These are phyloP conservation scores for Russula earlei DNA, from an alignment of 768 basidiomycete genomes.

Conservation along the genomic window DNA sequence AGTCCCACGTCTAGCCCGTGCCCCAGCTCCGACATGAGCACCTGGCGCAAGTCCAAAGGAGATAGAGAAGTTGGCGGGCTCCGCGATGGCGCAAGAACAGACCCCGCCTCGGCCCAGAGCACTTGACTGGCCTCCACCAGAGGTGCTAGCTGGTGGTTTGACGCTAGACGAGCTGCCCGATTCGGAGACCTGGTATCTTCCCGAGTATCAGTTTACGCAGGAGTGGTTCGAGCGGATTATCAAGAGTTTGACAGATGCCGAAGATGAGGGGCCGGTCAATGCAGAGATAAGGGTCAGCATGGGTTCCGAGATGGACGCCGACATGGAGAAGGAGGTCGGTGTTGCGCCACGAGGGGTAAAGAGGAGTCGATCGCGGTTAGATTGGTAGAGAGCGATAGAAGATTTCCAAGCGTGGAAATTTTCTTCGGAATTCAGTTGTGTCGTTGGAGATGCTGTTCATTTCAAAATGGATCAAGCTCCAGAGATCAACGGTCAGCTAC, in stretches of 20 bases:
- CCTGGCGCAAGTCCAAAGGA: background rate
- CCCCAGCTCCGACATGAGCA: background rate
- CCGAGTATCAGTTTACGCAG: conserved; percentile 12
- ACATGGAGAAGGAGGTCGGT: background rate
- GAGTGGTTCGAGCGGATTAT: conserved; percentile 6
- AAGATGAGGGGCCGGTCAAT: background rate
- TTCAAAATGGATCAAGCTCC: no score
- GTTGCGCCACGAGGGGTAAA: background rate
- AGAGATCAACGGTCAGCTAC: no score
- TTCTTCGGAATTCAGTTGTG: no score
- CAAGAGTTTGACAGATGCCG: background rate
- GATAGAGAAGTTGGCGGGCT: background rate
- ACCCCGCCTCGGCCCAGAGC: background rate
- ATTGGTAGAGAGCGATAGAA: background rate
- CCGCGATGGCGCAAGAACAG: no score
- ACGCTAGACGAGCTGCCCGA: conserved; percentile 9
- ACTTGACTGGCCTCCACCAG: background rate
- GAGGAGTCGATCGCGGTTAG: background rate
- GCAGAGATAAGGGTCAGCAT: background rate
- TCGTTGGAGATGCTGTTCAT: no score
- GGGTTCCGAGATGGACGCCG: background rate
- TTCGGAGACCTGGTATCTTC: background rate
- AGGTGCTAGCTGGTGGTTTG: background rate
- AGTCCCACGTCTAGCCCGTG: background rate
- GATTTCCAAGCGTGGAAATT: no score